These are phyloP conservation scores for Isatis tinctoria DNA, from an alignment of 345 rosid genomes.

Conservation along the genomic window DNA sequence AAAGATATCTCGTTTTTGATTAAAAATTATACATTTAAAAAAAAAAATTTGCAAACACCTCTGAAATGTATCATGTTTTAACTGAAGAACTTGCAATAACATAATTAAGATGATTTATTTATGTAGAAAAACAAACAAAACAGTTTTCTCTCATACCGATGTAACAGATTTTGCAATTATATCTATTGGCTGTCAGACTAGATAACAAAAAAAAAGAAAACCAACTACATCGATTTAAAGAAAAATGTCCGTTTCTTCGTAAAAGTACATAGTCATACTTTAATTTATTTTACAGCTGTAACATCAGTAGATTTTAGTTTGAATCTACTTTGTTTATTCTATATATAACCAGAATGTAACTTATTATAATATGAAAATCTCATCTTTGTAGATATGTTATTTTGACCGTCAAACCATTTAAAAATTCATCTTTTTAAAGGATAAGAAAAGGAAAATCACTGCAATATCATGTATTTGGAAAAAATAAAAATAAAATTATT, in stretches of 20 bases:
- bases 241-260: background rate
- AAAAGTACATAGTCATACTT: background rate
- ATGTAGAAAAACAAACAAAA: background rate
- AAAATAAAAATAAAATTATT: background rate
- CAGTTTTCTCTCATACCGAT: background rate
- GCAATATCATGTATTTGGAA: background rate
- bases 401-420: background rate
- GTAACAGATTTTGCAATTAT: background rate
- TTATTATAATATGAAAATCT: background rate
- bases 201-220: background rate
- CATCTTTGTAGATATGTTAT: background rate
- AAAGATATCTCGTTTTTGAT: too few species aligned
- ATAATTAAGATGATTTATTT: too few species aligned
- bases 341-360: background rate
- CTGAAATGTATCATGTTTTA: background rate
- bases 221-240: background rate
- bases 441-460: background rate
- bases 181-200: background rate
- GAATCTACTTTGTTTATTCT: background rate
- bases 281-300: background rate
- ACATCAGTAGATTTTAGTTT: background rate
- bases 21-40: too few species aligned
- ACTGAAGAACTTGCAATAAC: background rate
- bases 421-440: too few species aligned
- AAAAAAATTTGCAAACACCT: too few species aligned